Percentiles rank a stretch among this genome's conserved stretches.
phyloP scores from a whole-genome alignment of 441 rosid species.

The Geranium incanum region DNA sequence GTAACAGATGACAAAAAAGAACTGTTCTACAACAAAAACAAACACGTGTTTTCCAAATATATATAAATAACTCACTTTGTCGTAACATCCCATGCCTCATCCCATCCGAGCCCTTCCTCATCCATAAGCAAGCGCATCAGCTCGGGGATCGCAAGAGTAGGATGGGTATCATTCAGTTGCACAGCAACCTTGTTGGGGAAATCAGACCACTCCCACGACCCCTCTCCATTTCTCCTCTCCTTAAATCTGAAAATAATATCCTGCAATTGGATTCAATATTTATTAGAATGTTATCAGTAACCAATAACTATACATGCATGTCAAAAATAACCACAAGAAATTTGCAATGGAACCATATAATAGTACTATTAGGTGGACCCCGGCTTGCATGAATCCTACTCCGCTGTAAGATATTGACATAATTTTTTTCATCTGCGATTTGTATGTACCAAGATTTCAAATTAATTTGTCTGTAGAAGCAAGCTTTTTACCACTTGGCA shows the following conservation, averaged over 20 bases:
- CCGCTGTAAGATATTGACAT: neutral
- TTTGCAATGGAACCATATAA: neutral
- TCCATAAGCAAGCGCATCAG: constrained; percentile 90
- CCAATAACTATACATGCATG: neutral
- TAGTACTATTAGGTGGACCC: neutral
- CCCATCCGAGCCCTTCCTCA: constrained; percentile 93
- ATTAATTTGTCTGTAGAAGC: neutral
- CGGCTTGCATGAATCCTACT: neutral
- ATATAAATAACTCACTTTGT: constrained; percentile 39
- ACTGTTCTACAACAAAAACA: neutral
- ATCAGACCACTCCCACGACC: constrained; percentile 70
- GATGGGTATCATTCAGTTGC: constrained; percentile 97
- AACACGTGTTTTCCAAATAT: constrained; percentile 2
- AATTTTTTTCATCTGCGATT: neutral
- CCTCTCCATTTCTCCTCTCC: constrained; percentile 55
- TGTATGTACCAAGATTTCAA: neutral
- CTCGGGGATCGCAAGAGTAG: constrained; percentile 96
- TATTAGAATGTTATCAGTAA: constrained; percentile 8
- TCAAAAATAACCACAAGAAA: neutral
- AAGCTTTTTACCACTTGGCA: neutral
- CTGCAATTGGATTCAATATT: constrained; percentile 41
- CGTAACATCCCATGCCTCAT: constrained; percentile 94
- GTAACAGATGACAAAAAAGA: constrained; percentile 9
- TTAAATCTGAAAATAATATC: constrained; percentile 82
- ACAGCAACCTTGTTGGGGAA: constrained; percentile 89